Conservation (phyloP, 2,329 filamentous ascomycete species). For the Aureobasidium uvarum region DNA sequence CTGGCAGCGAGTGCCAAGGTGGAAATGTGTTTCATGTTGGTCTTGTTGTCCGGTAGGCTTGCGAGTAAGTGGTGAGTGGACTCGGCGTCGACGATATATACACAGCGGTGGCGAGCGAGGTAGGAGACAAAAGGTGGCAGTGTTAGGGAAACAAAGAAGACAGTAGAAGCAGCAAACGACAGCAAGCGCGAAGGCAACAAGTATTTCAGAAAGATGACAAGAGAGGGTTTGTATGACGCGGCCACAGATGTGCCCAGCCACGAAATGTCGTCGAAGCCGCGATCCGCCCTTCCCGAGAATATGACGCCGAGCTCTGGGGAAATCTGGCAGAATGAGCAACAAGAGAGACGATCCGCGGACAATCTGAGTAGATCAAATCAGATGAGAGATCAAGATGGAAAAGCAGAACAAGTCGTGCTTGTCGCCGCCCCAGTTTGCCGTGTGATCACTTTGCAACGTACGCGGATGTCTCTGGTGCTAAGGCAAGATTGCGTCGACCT, state of each 20-base stretch:
- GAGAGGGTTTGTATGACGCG: conserved; percentile 17
- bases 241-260: conserved; percentile 21
- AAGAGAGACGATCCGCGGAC: conserved; percentile 8
- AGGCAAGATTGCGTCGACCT: conserved; percentile 20
- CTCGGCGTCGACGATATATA: conserved; percentile 14
- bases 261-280: conserved; percentile 14
- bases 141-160: neutral
- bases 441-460: conserved; percentile 15
- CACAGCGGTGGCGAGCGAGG: neutral
- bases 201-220: conserved; percentile 14
- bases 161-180: neutral
- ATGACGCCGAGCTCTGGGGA: conserved; percentile 21
- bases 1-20: conserved; percentile 33
- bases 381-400: neutral
- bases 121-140: conserved; percentile 6
- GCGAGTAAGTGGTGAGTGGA: neutral
- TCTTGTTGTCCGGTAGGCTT: neutral
- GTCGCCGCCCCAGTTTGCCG: conserved; percentile 1
- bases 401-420: neutral
- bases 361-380: neutral
- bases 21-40: conserved; percentile 32
- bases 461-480: neutral
- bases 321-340: neutral
- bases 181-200: conserved; percentile 7
- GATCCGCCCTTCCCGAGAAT: conserved; percentile 15